Base-by-base conservation (phyloP, 441 rosid species). In the Lepidium campestre region DNA sequence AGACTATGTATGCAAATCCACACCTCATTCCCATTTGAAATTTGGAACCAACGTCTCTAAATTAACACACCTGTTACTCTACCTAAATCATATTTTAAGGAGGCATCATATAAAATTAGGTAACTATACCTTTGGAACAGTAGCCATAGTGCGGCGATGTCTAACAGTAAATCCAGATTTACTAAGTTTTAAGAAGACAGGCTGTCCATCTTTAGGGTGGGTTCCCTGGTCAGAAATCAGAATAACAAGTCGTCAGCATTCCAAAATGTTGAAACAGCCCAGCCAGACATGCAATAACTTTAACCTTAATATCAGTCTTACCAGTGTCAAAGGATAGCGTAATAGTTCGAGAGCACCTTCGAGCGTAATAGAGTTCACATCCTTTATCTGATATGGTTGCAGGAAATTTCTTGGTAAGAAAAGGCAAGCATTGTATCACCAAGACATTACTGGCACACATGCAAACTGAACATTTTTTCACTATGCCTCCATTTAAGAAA, bases 131-230 rank as follows among this genome's bases (percentile, higher is more conserved):
- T 89, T 93, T 45, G 99, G 96, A 71, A 93, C 85, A 45, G 93
- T 68, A 74, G 91, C 99, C 77, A 81, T 82, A 14, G 85, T 85
- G 68, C 87, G 82, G 62, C 96, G 81, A 84, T 93, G 92, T 71
- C 77, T 77, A 61, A 93, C 73, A 1, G 83, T 73, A 74, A 83
- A 87, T 40, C 97, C 97, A 67, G 68, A 74, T 79, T 77, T 89
- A 47, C 88, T 80, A 37, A 85, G 85, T 78, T 80, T 91, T 71
- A 93, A 55, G 27, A 79, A 62, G 65, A 91, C 88, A 22, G 96
- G 92, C 49, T 80, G 83, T 44, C 90, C 89, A 79, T 93, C 99
- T 78, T 82, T 70, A 7, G 96, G 96, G 68, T 93, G 96, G 62
- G 78, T 80, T 48, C 99, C 99, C 99, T 93, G 76, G 69, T 41